A percentile compares a stretch with the other conserved stretches of the same genome.
Evolutionary conservation across 768 basidiomycete genomes (phyloP).

Genomic region (Agaricus bisporus): DNA sequence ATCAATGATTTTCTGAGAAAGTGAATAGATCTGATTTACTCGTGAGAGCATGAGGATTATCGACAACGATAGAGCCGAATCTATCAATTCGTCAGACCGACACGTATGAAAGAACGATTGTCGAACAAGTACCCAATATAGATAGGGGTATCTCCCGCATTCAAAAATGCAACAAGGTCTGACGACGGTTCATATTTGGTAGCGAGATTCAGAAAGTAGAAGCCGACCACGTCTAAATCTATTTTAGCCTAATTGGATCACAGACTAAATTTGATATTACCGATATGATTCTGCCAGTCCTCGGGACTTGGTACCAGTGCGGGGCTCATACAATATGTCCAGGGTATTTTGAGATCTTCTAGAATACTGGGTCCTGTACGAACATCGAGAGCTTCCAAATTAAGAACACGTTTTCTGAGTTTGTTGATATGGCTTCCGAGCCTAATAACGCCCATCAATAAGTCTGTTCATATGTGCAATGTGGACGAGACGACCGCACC

Average conservation of each 20-base stretch:
- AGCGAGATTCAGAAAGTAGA: conserved; percentile 54
- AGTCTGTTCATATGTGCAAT: not conserved
- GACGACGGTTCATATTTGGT: conserved; percentile 39
- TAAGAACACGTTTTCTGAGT: conserved; percentile 44
- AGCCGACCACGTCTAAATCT: conserved; percentile 50
- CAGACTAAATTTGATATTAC: conserved; percentile 21
- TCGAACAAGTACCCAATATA: conserved; percentile 46
- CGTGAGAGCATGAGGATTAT: conserved; percentile 46
- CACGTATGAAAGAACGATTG: too few species aligned
- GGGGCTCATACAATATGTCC: conserved; percentile 60
- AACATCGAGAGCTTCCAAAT: conserved; percentile 39
- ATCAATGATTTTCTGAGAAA: not conserved
- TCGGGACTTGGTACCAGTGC: conserved; percentile 51
- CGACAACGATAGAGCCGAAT: conserved; percentile 58
- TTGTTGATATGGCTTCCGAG: conserved; percentile 55
- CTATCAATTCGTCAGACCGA: conserved; percentile 19
- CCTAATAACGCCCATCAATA: conserved; percentile 22
- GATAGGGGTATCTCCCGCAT: conserved; percentile 43
- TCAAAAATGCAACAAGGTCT: conserved; percentile 44
- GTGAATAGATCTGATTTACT: conserved; percentile 22
- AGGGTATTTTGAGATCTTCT: conserved; percentile 50
- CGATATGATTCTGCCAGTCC: conserved; percentile 61
- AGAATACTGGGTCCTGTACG: conserved; percentile 45
- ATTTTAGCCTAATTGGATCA: not conserved
- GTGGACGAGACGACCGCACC: conserved; percentile 26